Evolutionary conservation across 164 flowering plant species (phyloP).

Genomic region (Tetrastigma voinierianum): DNA sequence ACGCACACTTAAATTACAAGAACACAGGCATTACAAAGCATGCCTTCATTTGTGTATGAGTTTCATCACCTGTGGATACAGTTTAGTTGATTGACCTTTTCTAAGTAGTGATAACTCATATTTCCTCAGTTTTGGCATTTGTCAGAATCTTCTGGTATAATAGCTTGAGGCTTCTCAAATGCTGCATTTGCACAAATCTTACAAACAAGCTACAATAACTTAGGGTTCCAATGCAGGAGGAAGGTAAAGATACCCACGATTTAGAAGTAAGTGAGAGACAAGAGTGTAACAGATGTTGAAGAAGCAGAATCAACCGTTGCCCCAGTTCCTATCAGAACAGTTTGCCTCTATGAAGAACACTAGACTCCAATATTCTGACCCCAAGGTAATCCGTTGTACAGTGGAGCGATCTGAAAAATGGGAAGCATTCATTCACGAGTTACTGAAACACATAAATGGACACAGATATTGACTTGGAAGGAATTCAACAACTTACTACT

Average conservation of each 20-base stretch:
- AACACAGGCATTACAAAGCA: too few relatives aligned
- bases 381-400: conserved; percentile 14
- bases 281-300: conserved; percentile 15
- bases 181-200: too few relatives aligned
- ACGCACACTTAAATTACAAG: too few relatives aligned
- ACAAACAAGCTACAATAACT: too few relatives aligned
- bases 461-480: background rate
- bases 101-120: too few relatives aligned
- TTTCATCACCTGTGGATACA: background rate
- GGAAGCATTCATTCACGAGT: background rate
- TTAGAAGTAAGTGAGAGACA: conserved; percentile 22
- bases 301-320: conserved; percentile 14
- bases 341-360: conserved; percentile 17
- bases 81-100: background rate
- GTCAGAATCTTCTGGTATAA: conserved; percentile 15
- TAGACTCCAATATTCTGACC: conserved; percentile 15
- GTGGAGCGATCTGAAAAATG: background rate
- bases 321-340: conserved; percentile 29
- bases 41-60: background rate
- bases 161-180: conserved; percentile 13
- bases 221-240: too few relatives aligned
- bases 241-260: conserved; percentile 1
- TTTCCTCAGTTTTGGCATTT: conserved; percentile 13
- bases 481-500: too few relatives aligned
- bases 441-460: background rate